These are phyloP conservation scores for Phytophthora pisi DNA, from an alignment of 352 stramenopile genomes.

Conservation along the genomic window DNA sequence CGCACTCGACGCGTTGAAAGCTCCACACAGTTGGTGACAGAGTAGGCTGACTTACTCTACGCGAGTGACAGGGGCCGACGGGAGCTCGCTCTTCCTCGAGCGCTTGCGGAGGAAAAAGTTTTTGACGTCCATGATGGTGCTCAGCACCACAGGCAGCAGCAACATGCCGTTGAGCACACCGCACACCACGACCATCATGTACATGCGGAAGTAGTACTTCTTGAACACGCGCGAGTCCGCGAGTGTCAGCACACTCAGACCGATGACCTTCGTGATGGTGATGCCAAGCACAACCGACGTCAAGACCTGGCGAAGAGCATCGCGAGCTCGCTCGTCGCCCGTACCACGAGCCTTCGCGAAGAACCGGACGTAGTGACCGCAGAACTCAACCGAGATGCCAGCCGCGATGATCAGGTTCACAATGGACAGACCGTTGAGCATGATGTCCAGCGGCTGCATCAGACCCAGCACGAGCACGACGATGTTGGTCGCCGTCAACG, in stretches of 20 bases:
- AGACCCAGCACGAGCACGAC: conserved; percentile 58
- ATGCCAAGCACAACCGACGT: conserved; percentile 84
- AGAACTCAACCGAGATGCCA: conserved; percentile 87
- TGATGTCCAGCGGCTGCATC: conserved; percentile 65
- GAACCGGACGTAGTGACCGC: conserved; percentile 74
- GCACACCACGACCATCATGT: conserved; percentile 85
- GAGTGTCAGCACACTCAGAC: conserved; percentile 73
- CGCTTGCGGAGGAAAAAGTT: conserved; percentile 40
- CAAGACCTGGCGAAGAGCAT: conserved; percentile 59
- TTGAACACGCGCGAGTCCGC: conserved; percentile 86
- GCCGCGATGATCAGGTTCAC: conserved; percentile 87
- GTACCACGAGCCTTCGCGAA: conserved; percentile 59
- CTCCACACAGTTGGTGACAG: neutral
- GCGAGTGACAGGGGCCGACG: conserved; percentile 28
- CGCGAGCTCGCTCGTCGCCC: conserved; percentile 51
- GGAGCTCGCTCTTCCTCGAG: conserved; percentile 26
- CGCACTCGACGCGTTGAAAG: neutral
- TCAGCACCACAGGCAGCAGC: conserved; percentile 64
- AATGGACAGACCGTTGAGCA: conserved; percentile 85
- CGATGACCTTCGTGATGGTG: conserved; percentile 87
- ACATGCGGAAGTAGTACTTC: conserved; percentile 93
- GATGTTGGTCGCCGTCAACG: conserved; percentile 55
- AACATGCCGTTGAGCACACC: conserved; percentile 82
- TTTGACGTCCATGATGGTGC: conserved; percentile 48
- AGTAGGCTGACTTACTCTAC: conserved; percentile 6